phyloP scores from a whole-genome alignment of 2,329 filamentous ascomycete species.

The Aspergillus thermomutatus region DNA sequence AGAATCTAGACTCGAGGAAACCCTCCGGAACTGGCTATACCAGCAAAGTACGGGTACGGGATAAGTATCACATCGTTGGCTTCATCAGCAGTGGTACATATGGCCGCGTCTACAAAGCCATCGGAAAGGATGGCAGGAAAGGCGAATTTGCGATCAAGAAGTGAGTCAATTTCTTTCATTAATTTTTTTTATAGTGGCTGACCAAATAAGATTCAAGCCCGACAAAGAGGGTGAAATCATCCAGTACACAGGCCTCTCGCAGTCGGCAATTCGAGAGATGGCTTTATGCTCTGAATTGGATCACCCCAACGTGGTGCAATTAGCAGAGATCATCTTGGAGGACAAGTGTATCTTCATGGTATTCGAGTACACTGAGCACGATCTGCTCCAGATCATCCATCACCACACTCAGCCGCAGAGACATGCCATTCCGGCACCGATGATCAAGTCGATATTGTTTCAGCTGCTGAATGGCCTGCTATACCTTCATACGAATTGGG shows the following conservation, averaged over 20 bases:
- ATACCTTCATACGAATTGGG: constrained; percentile 95
- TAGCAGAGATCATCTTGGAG: constrained; percentile 94
- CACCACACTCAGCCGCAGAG: constrained; percentile 89
- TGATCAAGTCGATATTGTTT: constrained; percentile 91
- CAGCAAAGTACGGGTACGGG: constrained; percentile 80
- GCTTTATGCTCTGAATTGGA: constrained; percentile 88
- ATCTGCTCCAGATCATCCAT: constrained; percentile 95
- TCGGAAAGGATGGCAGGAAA: constrained; percentile 67
- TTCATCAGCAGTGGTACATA: constrained; percentile 99
- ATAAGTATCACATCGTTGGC: constrained; percentile 93
- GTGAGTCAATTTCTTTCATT: constrained; percentile 42
- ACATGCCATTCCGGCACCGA: constrained; percentile 81
- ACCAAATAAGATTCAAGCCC: constrained; percentile 68
- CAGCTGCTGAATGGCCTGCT: constrained; percentile 92
- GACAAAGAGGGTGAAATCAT: constrained; percentile 96
- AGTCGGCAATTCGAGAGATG: constrained; percentile 97
- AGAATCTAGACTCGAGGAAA: constrained; percentile 36
- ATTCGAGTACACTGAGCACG: constrained; percentile 97
- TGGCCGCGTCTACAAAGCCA: constrained; percentile 94
- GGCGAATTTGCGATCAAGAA: constrained; percentile 98
- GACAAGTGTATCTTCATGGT: constrained; percentile 99
- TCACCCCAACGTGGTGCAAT: constrained; percentile 83
- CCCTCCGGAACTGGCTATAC: constrained; percentile 52
- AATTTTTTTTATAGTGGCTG: constrained; percentile 8
- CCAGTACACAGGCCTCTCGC: constrained; percentile 95